Conservation (phyloP, 2,329 filamentous ascomycete species). For the Verticillium nubilum region DNA sequence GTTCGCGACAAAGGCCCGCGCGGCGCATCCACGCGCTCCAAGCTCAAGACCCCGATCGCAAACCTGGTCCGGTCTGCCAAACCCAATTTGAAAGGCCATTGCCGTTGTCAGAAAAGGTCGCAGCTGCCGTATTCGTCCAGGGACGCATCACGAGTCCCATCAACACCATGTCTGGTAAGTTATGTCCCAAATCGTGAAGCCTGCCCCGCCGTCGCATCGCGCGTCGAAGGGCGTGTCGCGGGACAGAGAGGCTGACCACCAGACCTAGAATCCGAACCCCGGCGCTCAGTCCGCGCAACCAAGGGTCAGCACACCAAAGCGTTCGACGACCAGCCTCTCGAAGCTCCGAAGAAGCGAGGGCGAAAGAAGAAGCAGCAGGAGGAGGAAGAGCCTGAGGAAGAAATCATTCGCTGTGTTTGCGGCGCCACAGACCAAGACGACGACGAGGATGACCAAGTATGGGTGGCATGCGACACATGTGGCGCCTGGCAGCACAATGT, state of each 20-base stretch:
- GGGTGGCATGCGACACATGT: conserved; percentile 94
- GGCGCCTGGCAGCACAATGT: conserved; percentile 96
- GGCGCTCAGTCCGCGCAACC: conserved; percentile 90
- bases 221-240: neutral
- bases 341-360: conserved; percentile 49
- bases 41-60: neutral
- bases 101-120: neutral
- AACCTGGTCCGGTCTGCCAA: neutral
- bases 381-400: conserved; percentile 54
- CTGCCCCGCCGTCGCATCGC: neutral
- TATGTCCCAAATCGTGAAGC: neutral
- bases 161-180: conserved; percentile 30
- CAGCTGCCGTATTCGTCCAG: neutral
- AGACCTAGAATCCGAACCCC: conserved; percentile 60
- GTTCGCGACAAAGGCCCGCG: neutral
- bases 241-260: neutral
- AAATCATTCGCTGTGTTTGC: conserved; percentile 89
- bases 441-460: conserved; percentile 72
- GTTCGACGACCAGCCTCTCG: conserved; percentile 62
- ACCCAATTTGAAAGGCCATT: neutral
- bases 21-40: neutral
- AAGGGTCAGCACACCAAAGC: conserved; percentile 94
- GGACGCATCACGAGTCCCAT: neutral
- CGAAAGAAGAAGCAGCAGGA: conserved; percentile 50
- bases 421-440: conserved; percentile 82